These are phyloP conservation scores for Aspergillus japonicus DNA, from an alignment of 2,329 filamentous ascomycete species.

Conservation along the genomic window DNA sequence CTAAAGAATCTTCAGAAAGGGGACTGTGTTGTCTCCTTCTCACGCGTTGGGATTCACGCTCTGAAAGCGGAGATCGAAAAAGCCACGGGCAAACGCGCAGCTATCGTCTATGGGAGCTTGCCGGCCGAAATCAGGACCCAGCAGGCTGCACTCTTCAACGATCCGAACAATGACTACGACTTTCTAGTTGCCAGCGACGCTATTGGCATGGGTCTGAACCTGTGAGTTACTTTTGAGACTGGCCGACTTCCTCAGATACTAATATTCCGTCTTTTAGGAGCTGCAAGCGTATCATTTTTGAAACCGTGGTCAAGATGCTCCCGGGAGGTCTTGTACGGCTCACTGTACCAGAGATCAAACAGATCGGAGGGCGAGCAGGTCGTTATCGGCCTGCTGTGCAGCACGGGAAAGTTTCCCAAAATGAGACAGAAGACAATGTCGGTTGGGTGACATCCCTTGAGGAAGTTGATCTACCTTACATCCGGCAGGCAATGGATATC, in stretches of 20 bases:
- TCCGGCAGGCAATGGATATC: conserved; percentile 62
- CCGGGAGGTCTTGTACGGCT: conserved; percentile 59
- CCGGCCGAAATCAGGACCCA: conserved; percentile 90
- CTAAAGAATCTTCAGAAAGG: conserved; percentile 74
- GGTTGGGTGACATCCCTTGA: conserved; percentile 81
- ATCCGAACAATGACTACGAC: conserved; percentile 93
- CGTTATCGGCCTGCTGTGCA: conserved; percentile 73
- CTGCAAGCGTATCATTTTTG: conserved; percentile 87
- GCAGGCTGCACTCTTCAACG: conserved; percentile 91
- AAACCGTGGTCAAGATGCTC: conserved; percentile 71
- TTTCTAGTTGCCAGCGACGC: conserved; percentile 91
- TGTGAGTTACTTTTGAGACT: conserved; percentile 53
- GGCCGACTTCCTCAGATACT: not conserved
- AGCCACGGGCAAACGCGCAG: conserved; percentile 73
- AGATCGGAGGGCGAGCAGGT: conserved; percentile 90
- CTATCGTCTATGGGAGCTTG: conserved; percentile 87
- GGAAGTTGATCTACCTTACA: conserved; percentile 61
- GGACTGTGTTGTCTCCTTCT: conserved; percentile 87
- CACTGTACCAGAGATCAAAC: conserved; percentile 77
- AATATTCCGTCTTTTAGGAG: conserved; percentile 45
- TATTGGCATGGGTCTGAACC: conserved; percentile 94
- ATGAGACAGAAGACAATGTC: conserved; percentile 39
- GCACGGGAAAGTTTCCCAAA: conserved; percentile 30
- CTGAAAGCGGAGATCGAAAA: conserved; percentile 76
- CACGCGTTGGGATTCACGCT: conserved; percentile 74